Percentiles rank a stretch among this genome's conserved stretches.
Evolutionary conservation across 2,329 filamentous ascomycete genomes (phyloP).

Genomic region (Pseudophaeomoniella oleicola): DNA sequence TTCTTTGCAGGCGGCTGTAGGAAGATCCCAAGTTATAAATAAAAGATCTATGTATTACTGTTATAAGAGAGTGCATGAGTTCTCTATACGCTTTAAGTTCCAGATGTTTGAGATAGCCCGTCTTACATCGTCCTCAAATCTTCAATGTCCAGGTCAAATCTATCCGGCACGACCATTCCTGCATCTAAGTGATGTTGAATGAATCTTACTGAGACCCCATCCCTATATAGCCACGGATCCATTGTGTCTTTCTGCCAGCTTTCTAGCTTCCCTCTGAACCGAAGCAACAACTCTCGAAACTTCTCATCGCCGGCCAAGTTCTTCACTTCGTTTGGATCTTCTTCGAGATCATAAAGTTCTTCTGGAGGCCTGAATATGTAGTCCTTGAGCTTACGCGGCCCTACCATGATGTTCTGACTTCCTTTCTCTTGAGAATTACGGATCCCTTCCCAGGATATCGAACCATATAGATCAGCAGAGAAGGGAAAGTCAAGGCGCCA

Average conservation of each 20-base stretch:
- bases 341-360: conserved; percentile 32
- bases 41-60: no score
- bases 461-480: conserved; percentile 30
- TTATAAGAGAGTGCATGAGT: no score
- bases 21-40: no score
- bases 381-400: conserved; percentile 22
- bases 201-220: background rate
- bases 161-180: background rate
- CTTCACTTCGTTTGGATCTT: conserved; percentile 29
- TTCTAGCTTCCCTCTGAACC: conserved; percentile 19
- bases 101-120: no score
- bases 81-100: no score
- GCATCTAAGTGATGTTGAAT: background rate
- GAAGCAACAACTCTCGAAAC: conserved; percentile 16
- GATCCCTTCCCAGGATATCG: conserved; percentile 30
- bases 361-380: conserved; percentile 31
- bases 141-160: background rate
- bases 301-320: conserved; percentile 25
- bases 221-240: conserved; percentile 20
- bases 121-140: background rate
- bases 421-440: conserved; percentile 18
- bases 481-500: conserved; percentile 37
- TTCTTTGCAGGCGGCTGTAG: no score
- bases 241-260: conserved; percentile 19
- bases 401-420: conserved; percentile 18